Percentiles rank a stretch among this genome's conserved stretches.
phyloP scores from a whole-genome alignment of 176 grass and related monocot species.

The Metroxylon sagu region DNA sequence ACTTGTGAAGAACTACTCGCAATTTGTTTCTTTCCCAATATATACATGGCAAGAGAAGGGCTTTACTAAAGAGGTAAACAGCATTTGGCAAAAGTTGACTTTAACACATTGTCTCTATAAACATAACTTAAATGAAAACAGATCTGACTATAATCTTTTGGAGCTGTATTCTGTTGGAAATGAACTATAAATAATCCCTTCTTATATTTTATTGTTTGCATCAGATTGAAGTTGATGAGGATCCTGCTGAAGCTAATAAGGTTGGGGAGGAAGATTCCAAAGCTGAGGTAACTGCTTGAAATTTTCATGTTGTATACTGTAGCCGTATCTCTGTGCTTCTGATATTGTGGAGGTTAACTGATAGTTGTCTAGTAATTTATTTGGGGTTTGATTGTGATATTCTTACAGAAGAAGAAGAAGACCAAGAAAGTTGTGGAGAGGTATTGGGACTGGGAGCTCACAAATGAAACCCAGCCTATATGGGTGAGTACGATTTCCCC shows the following conservation, averaged over 20 bases:
- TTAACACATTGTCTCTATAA: background rate
- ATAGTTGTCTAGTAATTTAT: no score
- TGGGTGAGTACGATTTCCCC: conserved; percentile 47
- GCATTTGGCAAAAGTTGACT: background rate
- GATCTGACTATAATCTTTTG: background rate
- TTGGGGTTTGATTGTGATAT: background rate
- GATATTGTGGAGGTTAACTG: no score
- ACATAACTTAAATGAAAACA: no score
- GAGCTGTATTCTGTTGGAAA: background rate
- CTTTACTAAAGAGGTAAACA: conserved; percentile 75
- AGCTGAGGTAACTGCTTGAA: conserved; percentile 48
- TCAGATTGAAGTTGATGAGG: conserved; percentile 91
- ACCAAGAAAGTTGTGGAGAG: conserved; percentile 86
- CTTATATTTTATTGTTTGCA: background rate
- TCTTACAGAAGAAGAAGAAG: conserved; percentile 67
- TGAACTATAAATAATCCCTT: background rate
- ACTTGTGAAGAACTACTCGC: conserved; percentile 95
- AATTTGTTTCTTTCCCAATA: conserved; percentile 98
- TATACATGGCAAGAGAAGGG: conserved; percentile 98
- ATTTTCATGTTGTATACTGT: background rate
- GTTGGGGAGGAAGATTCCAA: conserved; percentile 46
- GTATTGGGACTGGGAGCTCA: conserved; percentile 98
- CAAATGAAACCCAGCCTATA: conserved; percentile 95
- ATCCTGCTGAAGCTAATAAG: conserved; percentile 60
- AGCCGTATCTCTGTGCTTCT: no score